Percentiles rank a stretch among this genome's conserved stretches.
Conservation (phyloP, 306 rosid species). For the Abrus pulchellus region DNA sequence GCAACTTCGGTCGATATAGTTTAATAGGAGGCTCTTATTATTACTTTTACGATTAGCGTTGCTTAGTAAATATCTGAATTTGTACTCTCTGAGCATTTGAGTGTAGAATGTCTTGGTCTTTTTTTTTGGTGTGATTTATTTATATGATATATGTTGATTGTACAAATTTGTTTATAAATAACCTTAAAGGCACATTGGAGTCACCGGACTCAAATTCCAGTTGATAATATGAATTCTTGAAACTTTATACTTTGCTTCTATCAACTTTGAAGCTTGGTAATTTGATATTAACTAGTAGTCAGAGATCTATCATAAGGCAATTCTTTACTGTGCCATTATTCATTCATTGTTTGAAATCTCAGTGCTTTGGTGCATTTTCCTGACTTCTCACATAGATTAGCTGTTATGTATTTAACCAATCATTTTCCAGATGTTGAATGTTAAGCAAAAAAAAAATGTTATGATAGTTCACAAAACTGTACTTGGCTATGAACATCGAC, state of each 20-base stretch:
- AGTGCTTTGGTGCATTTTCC: neutral
- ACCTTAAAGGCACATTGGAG: neutral
- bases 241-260: neutral
- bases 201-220: neutral
- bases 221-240: neutral
- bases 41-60: neutral
- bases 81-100: neutral
- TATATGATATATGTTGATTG: neutral
- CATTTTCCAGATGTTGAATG: too few relatives aligned
- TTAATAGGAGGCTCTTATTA: neutral
- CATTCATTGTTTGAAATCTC: neutral
- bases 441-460: too few relatives aligned
- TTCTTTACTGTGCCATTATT: neutral
- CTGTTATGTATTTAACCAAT: too few relatives aligned
- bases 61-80: neutral
- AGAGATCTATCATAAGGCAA: neutral
- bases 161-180: neutral
- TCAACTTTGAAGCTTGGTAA: conserved; percentile 1
- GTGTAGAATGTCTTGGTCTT: too few relatives aligned
- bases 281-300: neutral
- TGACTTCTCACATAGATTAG: neutral
- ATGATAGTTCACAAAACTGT: neutral
- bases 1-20: too few relatives aligned
- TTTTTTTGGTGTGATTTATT: neutral
- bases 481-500: neutral